Evolutionary conservation across 139 green algal species (phyloP).

Genomic region (Volvox africanus): DNA sequence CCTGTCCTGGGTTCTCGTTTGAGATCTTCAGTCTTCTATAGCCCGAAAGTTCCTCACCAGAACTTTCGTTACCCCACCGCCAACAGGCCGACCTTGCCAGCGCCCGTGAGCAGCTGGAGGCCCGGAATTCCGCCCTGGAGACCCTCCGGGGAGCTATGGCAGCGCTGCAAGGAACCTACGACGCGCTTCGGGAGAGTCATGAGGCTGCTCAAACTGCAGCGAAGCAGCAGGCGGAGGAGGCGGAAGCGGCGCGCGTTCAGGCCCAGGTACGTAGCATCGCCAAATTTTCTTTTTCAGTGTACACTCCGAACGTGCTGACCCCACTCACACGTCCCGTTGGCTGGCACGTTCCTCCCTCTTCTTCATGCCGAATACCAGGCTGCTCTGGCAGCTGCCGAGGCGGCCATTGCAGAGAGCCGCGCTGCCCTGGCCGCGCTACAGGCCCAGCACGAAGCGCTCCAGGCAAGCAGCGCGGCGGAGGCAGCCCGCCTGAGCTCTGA

Average conservation of each 20-base stretch:
- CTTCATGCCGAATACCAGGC: neutral
- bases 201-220: neutral
- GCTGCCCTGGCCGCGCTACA: conserved; percentile 3
- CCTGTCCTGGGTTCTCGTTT: no score
- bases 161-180: conserved; percentile 32
- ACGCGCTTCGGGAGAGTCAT: conserved; percentile 25
- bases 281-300: no score
- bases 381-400: conserved; percentile 8
- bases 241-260: conserved; percentile 9
- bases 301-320: no score
- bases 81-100: conserved; percentile 37
- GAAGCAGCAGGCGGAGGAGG: neutral
- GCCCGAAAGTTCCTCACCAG: no score
- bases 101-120: conserved; percentile 35
- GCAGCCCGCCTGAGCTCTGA: conserved; percentile 1
- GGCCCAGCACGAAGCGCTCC: neutral
- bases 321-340: no score
- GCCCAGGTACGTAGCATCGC: neutral
- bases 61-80: no score
- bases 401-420: neutral
- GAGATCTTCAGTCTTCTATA: no score
- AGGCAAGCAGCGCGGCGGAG: conserved; percentile 13
- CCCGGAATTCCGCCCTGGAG: conserved; percentile 1
- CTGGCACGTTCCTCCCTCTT: no score
- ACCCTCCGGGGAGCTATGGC: conserved; percentile 1